Evolutionary conservation across 2,329 filamentous ascomycete species (phyloP).

Genomic region (Penicillium sclerotiorum): DNA sequence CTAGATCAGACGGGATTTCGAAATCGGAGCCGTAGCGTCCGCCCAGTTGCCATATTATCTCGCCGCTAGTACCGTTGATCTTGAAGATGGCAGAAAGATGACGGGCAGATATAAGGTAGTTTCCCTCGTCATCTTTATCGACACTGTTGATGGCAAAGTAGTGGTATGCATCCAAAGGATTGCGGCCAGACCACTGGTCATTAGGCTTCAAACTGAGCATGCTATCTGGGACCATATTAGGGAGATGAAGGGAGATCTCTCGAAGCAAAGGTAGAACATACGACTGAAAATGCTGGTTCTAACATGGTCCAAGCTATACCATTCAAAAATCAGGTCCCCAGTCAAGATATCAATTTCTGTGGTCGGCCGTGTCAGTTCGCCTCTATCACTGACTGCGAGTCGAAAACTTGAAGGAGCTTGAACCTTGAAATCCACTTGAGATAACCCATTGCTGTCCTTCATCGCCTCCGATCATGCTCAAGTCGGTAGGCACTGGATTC

Average conservation of each 20-base stretch:
- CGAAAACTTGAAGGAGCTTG: no score
- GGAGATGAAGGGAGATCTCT: background rate
- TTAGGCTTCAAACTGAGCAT: background rate
- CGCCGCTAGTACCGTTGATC: conserved; percentile 48
- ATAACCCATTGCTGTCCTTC: conserved; percentile 58
- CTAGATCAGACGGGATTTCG: conserved; percentile 49
- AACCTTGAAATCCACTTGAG: conserved; percentile 58
- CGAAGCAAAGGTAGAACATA: background rate
- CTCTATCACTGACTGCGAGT: no score
- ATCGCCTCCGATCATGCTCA: conserved; percentile 50
- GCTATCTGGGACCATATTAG: background rate
- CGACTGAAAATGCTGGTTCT: conserved; percentile 49
- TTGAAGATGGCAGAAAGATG: conserved; percentile 52
- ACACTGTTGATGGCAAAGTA: conserved; percentile 55
- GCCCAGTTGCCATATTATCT: conserved; percentile 53
- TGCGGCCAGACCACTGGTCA: background rate
- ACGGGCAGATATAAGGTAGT: conserved; percentile 54
- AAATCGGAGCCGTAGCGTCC: conserved; percentile 37
- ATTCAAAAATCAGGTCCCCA: conserved; percentile 60
- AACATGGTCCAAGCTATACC: conserved; percentile 60
- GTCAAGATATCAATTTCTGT: conserved; percentile 53
- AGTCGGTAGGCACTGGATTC: conserved; percentile 51
- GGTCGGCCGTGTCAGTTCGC: background rate
- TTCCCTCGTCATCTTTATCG: conserved; percentile 43
- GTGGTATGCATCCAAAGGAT: conserved; percentile 39